Percentiles rank a stretch among this genome's conserved stretches.
phyloP scores from a whole-genome alignment of 1,139 yeast species.

The Eremothecium coryli region DNA sequence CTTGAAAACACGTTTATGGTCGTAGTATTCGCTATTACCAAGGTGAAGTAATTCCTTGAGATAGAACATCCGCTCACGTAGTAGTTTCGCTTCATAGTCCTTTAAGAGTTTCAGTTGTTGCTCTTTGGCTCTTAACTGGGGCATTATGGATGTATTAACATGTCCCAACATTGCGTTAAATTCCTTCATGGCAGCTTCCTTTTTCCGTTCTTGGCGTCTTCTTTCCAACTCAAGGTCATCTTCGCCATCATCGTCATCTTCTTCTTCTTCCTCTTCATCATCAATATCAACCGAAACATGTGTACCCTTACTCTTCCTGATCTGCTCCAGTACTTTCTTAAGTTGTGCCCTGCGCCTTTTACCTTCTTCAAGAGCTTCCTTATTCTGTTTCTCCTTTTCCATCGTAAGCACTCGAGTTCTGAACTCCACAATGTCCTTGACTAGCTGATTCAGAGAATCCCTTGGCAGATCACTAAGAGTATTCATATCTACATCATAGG shows the following conservation, averaged over 20 bases:
- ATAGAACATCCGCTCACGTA: slow-evolving; percentile 14
- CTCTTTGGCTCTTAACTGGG: slow-evolving; percentile 19
- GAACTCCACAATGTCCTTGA: slow-evolving; percentile 51
- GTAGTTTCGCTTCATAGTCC: slow-evolving; percentile 17
- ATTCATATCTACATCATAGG: slow-evolving; percentile 49
- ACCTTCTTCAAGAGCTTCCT: slow-evolving; percentile 45
- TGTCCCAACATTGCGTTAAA: slow-evolving; percentile 22
- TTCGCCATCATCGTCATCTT: slow-evolving; percentile 25
- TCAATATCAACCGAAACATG: slow-evolving; percentile 16
- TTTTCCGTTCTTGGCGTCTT: slow-evolving; percentile 18
- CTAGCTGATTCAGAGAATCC: slow-evolving; percentile 47
- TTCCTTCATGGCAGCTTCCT: slow-evolving; percentile 19
- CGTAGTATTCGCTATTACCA: slow-evolving; percentile 23
- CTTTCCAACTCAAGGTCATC: slow-evolving; percentile 23
- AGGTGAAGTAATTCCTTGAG: slow-evolving; percentile 21
- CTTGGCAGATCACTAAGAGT: slow-evolving; percentile 59
- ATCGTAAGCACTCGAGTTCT: slow-evolving; percentile 50
- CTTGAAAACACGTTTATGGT: slow-evolving; percentile 21
- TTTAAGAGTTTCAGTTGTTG: slow-evolving; percentile 18
- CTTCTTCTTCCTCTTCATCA: slow-evolving; percentile 16
- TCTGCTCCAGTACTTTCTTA: slow-evolving; percentile 42
- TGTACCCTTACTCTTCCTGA: slow-evolving; percentile 30
- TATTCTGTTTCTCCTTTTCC: slow-evolving; percentile 48
- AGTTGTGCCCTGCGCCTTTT: slow-evolving; percentile 41
- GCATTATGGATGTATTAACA: slow-evolving; percentile 15